Evolutionary conservation across 2,329 filamentous ascomycete genomes (phyloP).

Genomic region (Cucurbitaria berberidis): DNA sequence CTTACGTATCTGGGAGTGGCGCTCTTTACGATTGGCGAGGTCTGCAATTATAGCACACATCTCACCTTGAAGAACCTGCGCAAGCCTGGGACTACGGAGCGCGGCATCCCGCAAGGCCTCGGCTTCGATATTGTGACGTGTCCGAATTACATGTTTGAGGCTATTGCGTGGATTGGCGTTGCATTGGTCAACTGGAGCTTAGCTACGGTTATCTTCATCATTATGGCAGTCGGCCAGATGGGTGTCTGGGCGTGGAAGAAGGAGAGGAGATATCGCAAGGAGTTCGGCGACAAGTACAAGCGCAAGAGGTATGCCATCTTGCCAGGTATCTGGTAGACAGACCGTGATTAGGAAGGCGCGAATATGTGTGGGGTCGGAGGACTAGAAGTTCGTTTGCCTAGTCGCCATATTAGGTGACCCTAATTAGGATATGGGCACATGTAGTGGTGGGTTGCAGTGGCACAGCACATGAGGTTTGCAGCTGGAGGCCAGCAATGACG

Average conservation of each 20-base stretch:
- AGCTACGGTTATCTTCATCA: conserved; percentile 77
- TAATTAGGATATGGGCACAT: not conserved
- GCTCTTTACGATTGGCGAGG: conserved; percentile 78
- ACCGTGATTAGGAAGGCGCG: not conserved
- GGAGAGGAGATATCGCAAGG: conserved; percentile 85
- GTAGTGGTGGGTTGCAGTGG: not conserved
- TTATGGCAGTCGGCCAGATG: conserved; percentile 80
- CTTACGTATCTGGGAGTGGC: conserved; percentile 66
- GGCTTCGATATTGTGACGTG: conserved; percentile 89
- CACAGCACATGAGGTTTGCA: not conserved
- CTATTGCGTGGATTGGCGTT: conserved; percentile 83
- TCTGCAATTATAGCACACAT: conserved; percentile 82
- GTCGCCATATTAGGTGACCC: too few species aligned
- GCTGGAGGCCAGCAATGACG: not conserved
- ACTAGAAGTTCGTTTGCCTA: too few species aligned
- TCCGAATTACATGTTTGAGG: conserved; percentile 96
- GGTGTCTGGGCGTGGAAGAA: conserved; percentile 87
- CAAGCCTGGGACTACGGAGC: conserved; percentile 75
- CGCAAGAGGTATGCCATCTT: conserved; percentile 87
- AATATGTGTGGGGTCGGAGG: too few species aligned
- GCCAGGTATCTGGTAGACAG: conserved; percentile 74
- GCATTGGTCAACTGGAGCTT: conserved; percentile 80
- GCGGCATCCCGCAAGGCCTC: conserved; percentile 84
- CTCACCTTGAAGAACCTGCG: conserved; percentile 78
- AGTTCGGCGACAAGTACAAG: conserved; percentile 94